These are phyloP conservation scores for Populus nigra DNA, from an alignment of 345 rosid species.

Conservation along the genomic window DNA sequence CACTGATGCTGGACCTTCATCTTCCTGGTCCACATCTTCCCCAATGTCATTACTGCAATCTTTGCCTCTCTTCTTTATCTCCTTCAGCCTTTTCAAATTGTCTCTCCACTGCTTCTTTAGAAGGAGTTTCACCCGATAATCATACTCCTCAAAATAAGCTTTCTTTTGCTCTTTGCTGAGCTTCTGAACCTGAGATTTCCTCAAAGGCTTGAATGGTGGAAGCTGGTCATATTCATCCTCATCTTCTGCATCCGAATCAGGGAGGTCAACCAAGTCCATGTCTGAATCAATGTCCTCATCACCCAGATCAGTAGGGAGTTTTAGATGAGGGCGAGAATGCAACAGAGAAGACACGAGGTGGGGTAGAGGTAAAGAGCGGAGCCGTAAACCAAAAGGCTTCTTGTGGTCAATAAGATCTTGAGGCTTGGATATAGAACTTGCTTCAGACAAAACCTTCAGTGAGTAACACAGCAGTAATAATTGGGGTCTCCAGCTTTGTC, in stretches of 20 bases:
- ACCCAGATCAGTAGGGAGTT: conserved; percentile 73
- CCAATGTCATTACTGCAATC: conserved; percentile 46
- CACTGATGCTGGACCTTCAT: conserved; percentile 75
- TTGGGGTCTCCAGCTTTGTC: conserved; percentile 90
- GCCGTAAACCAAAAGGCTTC: conserved; percentile 86
- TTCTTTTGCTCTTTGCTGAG: conserved; percentile 76
- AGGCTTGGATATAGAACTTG: conserved; percentile 67
- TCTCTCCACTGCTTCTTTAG: conserved; percentile 93
- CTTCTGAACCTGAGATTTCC: conserved; percentile 70
- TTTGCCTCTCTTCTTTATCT: conserved; percentile 79
- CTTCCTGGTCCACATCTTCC: conserved; percentile 72
- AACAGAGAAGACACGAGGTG: conserved; percentile 87
- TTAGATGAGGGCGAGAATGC: conserved; percentile 90
- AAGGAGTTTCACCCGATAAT: conserved; percentile 88
- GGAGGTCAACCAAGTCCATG: conserved; percentile 69
- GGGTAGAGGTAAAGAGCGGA: conserved; percentile 88
- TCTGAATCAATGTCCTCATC: conserved; percentile 79
- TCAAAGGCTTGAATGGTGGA: conserved; percentile 88
- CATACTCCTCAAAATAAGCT: conserved; percentile 90
- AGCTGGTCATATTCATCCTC: conserved; percentile 91
- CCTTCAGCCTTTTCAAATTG: conserved; percentile 72
- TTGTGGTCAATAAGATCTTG: conserved; percentile 74
- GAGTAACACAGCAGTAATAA: conserved; percentile 72
- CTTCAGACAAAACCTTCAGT: conserved; percentile 81
- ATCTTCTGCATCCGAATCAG: conserved; percentile 81